phyloP scores from a whole-genome alignment of 768 basidiomycete species.

The Mycena latifolia region DNA sequence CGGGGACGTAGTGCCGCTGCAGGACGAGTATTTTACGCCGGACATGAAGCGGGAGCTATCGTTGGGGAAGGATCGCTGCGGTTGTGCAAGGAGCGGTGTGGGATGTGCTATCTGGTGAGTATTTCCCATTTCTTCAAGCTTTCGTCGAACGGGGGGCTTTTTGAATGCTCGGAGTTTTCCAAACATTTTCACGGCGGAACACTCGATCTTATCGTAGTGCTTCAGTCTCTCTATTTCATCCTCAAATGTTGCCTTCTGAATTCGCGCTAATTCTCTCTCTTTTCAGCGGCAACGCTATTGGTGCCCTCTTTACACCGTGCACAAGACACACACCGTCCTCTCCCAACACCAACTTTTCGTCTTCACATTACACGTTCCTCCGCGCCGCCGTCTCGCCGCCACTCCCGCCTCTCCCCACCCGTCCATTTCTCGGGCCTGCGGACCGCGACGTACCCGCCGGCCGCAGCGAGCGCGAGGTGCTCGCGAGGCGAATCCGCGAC shows the following conservation, averaged over 20 bases:
- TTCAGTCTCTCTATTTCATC: no score
- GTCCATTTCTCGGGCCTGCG: not conserved
- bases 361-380: conserved; percentile 34
- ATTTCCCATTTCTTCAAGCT: not conserved
- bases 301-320: conserved; percentile 31
- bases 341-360: conserved; percentile 12
- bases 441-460: conserved; percentile 5
- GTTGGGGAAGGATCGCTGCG: conserved; percentile 30
- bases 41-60: conserved; percentile 29
- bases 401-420: conserved; percentile 20
- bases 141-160: no score
- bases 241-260: no score
- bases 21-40: conserved; percentile 25
- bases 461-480: conserved; percentile 20
- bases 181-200: no score
- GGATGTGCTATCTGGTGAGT: conserved; percentile 35
- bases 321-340: conserved; percentile 18
- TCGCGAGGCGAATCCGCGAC: conserved; percentile 26
- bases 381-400: conserved; percentile 31
- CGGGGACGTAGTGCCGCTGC: conserved; percentile 12
- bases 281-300: conserved; percentile 29
- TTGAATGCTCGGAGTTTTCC: no score
- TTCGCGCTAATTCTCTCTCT: not conserved
- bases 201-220: no score
- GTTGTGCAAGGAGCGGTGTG: conserved; percentile 26